Evolutionary conservation across 371 early-diverging fungal genomes (phyloP), one percentile per base, ranked within the genome.

Genomic region (Fennellomyces sp.): DNA sequence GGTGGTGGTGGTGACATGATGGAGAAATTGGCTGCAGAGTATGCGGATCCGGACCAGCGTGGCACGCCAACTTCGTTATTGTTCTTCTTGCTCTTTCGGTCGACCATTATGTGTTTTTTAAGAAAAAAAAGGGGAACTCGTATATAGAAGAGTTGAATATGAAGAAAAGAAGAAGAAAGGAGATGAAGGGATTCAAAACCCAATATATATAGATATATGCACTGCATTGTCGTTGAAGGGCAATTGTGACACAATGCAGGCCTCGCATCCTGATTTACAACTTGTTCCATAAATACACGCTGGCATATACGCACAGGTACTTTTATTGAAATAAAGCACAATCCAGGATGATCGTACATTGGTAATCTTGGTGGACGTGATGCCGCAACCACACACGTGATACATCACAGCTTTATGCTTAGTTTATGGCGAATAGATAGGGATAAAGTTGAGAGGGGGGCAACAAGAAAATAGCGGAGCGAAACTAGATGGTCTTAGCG

Each of bases 61-160:
- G 56, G 38, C 8, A 64, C n/a, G 35, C 48, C 51, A 11, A 54
- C 61, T 29, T 33, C 36, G 41, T 31, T 49, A 39, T 39, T 39
- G 36, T 54, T 54, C 2, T 59, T 59, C 55, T 61, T 61, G 55
- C 38, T 61, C 49, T 55, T 61, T n/a, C 60, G 11, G 11, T 45
- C 47, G 33, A 51, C 39, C 55, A 54, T 54, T 12, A 19, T 54
- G 23, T 31, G 26, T 21, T 21, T 17, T 28, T 23, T 35, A 41
- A 21, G 27, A 26, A 8, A 28, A 23, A 47, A 28, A 47, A 45
- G 26, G 29, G 19, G 30, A 55, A 55, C 23, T 19, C 29, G 23
- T 33, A 45, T 12, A 25, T 3, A 19, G 35, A 58, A 35, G 21
- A 25, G 7, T 6, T 58, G 25, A 27, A 13, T 41, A 33, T 33